Evolutionary conservation across 495 filamentous ascomycete genomes (phyloP).

Genomic region (Lepraria neglecta): DNA sequence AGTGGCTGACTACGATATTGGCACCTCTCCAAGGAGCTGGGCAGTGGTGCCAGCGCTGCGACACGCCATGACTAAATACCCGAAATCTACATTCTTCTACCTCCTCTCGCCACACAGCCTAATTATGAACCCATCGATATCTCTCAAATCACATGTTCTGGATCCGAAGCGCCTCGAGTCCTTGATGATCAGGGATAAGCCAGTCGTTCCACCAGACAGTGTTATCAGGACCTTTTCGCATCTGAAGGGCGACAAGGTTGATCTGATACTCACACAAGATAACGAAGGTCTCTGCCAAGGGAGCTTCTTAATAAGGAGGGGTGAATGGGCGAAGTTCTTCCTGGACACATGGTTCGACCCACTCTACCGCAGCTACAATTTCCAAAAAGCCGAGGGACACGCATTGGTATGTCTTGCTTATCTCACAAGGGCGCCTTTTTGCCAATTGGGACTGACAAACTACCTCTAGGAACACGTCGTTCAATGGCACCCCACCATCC

Average conservation of each 20-base stretch:
- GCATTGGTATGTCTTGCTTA: constrained; percentile 60
- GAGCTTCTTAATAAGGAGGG: constrained; percentile 74
- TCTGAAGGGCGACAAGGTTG: constrained; percentile 66
- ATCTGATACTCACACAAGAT: constrained; percentile 82
- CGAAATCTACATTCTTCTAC: constrained; percentile 73
- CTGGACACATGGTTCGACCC: constrained; percentile 97
- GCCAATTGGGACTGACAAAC: background rate
- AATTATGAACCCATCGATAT: constrained; percentile 78
- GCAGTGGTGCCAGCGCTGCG: constrained; percentile 75
- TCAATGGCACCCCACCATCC: constrained; percentile 98
- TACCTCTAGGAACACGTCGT: constrained; percentile 69
- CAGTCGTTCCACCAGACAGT: constrained; percentile 89
- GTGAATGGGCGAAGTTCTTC: constrained; percentile 88
- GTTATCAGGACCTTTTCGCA: constrained; percentile 93
- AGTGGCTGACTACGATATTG: constrained; percentile 67
- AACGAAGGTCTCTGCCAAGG: constrained; percentile 66
- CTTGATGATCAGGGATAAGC: constrained; percentile 76
- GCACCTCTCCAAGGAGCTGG: constrained; percentile 64
- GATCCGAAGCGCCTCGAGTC: constrained; percentile 57
- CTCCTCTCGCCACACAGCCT: constrained; percentile 74
- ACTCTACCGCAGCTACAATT: constrained; percentile 85
- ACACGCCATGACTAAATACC: constrained; percentile 76
- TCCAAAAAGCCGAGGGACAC: constrained; percentile 89
- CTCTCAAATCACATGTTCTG: constrained; percentile 66
- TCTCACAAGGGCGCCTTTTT: background rate